phyloP scores from a whole-genome alignment of 192 early-diverging fungal species.

The Oehlia diaphana region DNA sequence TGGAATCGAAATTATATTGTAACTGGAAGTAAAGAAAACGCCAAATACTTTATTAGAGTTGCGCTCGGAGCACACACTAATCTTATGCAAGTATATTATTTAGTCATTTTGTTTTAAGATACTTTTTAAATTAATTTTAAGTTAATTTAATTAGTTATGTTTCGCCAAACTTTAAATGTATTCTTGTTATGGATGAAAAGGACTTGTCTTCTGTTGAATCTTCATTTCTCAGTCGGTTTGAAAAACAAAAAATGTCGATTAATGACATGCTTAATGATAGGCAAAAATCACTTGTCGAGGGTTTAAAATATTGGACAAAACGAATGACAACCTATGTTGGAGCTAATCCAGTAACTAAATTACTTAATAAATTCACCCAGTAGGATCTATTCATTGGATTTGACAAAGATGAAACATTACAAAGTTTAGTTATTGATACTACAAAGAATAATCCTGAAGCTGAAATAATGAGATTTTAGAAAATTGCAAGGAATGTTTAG shows the following conservation, averaged over 20 bases:
- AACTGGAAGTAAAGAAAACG: background rate
- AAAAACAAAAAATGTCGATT: slow-evolving; percentile 25
- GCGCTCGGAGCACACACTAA: slow-evolving; percentile 19
- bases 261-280: slow-evolving; percentile 3
- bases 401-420: slow-evolving; percentile 5
- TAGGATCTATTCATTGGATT: slow-evolving; percentile 32
- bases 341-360: no score
- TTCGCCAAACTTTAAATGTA: slow-evolving; percentile 16
- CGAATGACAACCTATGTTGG: slow-evolving; percentile 6
- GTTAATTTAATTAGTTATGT: background rate
- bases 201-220: slow-evolving; percentile 4
- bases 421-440: slow-evolving; percentile 21
- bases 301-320: slow-evolving; percentile 5
- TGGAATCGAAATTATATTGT: slow-evolving; percentile 28
- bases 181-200: slow-evolving; percentile 23
- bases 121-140: background rate
- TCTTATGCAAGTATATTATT: slow-evolving; percentile 20
- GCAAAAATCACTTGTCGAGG: background rate
- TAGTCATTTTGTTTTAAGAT: background rate
- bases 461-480: slow-evolving; percentile 10
- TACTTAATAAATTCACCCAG: background rate
- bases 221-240: background rate
- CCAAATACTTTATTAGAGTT: slow-evolving; percentile 18
- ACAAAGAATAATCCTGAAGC: slow-evolving; percentile 3
- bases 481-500: slow-evolving; percentile 24